Percentiles rank a stretch among this genome's conserved stretches.
Conservation (phyloP, 495 filamentous ascomycete genomes). For the Penicillium taxi region DNA sequence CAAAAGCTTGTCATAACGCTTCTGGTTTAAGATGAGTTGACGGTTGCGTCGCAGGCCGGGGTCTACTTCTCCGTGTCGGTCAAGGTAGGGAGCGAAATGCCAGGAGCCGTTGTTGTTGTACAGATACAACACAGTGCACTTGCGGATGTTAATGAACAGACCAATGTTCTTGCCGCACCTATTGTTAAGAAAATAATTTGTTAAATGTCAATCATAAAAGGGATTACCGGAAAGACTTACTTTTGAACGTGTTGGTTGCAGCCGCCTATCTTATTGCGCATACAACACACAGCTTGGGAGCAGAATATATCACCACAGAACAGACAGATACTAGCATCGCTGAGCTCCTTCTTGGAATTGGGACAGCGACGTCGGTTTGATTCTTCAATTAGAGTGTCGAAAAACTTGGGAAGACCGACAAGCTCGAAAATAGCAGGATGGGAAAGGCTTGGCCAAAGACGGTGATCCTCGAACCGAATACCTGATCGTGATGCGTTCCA, state of each 20-base stretch:
- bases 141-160: constrained; percentile 90
- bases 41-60: constrained; percentile 70
- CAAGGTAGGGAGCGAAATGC: constrained; percentile 83
- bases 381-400: constrained; percentile 87
- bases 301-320: constrained; percentile 97
- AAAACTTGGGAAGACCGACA: constrained; percentile 83
- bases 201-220: constrained; percentile 6
- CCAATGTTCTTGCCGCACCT: constrained; percentile 87
- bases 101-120: constrained; percentile 77
- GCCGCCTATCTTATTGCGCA: constrained; percentile 66
- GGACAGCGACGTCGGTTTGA: constrained; percentile 78
- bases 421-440: constrained; percentile 93
- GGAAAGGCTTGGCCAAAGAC: constrained; percentile 46
- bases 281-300: constrained; percentile 86
- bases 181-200: background rate
- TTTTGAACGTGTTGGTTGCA: constrained; percentile 82
- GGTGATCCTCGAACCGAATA: constrained; percentile 33
- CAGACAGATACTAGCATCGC: constrained; percentile 83
- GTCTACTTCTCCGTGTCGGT: constrained; percentile 91
- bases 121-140: constrained; percentile 82
- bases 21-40: constrained; percentile 87
- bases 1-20: constrained; percentile 81
- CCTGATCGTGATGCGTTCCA: constrained; percentile 42
- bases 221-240: constrained; percentile 44
- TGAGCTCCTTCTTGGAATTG: constrained; percentile 80